Evolutionary conservation across 306 rosid genomes (phyloP), one percentile per base, ranked within the genome.

Genomic region (Gillenia trifoliata): DNA sequence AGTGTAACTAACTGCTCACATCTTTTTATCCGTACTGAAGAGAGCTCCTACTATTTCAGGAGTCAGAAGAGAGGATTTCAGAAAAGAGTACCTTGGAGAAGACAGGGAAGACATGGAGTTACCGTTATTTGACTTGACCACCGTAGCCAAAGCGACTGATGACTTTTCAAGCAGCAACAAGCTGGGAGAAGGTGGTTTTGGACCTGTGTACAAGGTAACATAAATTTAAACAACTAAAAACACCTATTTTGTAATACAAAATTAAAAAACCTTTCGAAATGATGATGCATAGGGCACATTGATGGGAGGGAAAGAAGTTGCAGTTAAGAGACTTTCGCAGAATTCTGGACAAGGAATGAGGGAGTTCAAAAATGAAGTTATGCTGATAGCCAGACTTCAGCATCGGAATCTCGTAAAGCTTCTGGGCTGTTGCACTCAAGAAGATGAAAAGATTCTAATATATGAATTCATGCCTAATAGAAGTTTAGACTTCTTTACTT

Each of bases 401-500:
- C 83, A 84, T 54, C 77, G 64, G 19, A 81, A 84, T 55, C 83
- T 84, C 4, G 85, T 84, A 57, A 70, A 78, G 4, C 85, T 81
- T 52, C 38, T 78, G 29, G 88, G 88, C 2, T 81, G 74, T 55
- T 84, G 85, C 72, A 16, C 79, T 64, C 67, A 81, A 40, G 73
- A 40, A 45, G 77, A 75, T 19, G 88, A 84, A 64, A 75, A 73
- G 65, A 75, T 84, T 38, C 69, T 84, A 22, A 75, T 84, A 68
- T 84, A 84, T 57, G 85, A 84, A 30, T 81, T 70, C 75, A 81
- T 84, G 83, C 52, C 77, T 70, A 75, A 78, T 64, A 78, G 78
- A 76, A 86, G 93, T 64, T 75, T 87, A 71, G 89, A 88, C 77
- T 79, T 67, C 50, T 81, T 80, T 17, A 71, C 86, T 61, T 86